phyloP scores from a whole-genome alignment of 495 filamentous ascomycete genomes.

The Talaromyces nanjingensis region DNA sequence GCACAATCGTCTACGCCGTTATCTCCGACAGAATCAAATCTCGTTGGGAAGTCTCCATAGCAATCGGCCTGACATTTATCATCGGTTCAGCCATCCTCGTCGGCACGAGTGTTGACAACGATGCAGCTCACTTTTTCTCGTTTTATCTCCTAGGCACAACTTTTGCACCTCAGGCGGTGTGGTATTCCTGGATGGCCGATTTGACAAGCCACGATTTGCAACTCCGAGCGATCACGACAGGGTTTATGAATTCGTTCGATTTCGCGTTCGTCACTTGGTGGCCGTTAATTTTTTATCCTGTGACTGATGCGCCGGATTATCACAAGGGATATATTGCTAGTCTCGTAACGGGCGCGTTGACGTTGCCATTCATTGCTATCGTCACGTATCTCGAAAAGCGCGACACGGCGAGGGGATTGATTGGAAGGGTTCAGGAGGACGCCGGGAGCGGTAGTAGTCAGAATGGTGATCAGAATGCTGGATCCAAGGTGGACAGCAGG shows the following conservation, averaged over 20 bases:
- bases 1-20: constrained; percentile 24
- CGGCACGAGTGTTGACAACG: constrained; percentile 10
- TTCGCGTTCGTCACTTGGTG: constrained; percentile 32
- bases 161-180: constrained; percentile 29
- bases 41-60: constrained; percentile 28
- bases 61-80: constrained; percentile 26
- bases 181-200: constrained; percentile 33
- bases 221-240: constrained; percentile 26
- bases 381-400: constrained; percentile 25
- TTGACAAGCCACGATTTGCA: constrained; percentile 28
- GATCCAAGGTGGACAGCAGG: background rate
- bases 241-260: constrained; percentile 34
- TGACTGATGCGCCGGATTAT: constrained; percentile 27
- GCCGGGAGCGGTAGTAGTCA: background rate
- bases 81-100: constrained; percentile 28
- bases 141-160: constrained; percentile 30
- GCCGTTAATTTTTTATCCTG: constrained; percentile 30
- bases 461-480: background rate
- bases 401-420: constrained; percentile 20
- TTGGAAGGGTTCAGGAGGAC: constrained; percentile 15
- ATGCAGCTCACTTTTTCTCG: constrained; percentile 25
- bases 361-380: constrained; percentile 22
- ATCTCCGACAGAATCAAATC: constrained; percentile 28
- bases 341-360: constrained; percentile 24
- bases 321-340: constrained; percentile 29